These are phyloP conservation scores for Hyphopichia fennica DNA, from an alignment of 1,139 yeast species.

Conservation along the genomic window DNA sequence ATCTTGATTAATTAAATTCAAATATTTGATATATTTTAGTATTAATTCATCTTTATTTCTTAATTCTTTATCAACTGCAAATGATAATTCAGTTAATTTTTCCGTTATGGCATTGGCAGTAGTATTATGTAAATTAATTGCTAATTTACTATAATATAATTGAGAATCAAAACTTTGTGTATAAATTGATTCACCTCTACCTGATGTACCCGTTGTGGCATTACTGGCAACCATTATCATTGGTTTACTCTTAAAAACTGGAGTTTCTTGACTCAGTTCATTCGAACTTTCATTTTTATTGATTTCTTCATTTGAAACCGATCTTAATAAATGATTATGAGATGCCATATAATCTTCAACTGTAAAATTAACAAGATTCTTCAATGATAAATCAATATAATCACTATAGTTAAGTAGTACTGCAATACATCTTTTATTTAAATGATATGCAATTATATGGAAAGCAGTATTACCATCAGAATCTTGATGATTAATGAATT, in stretches of 20 bases:
- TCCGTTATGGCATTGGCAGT: conserved; percentile 40
- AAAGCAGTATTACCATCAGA: conserved; percentile 84
- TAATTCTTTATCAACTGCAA: conserved; percentile 41
- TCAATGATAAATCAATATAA: conserved; percentile 56
- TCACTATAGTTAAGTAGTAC: conserved; percentile 74
- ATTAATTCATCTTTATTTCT: conserved; percentile 38
- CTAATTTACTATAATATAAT: conserved; percentile 37
- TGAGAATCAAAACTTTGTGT: conserved; percentile 41
- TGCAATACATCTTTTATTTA: conserved; percentile 73
- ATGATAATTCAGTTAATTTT: conserved; percentile 41
- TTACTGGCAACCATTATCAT: conserved; percentile 2
- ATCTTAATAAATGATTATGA: conserved; percentile 29
- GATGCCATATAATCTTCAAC: conserved; percentile 68
- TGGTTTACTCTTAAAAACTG: background rate
- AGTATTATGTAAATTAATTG: conserved; percentile 35
- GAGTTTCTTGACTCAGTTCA: background rate
- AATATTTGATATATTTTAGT: conserved; percentile 27
- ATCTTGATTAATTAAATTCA: conserved; percentile 24
- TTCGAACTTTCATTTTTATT: background rate
- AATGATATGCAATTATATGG: conserved; percentile 75
- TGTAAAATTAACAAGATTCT: conserved; percentile 69
- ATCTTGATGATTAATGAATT: conserved; percentile 79
- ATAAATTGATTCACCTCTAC: background rate
- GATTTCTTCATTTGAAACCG: conserved; percentile 2
- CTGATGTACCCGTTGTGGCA: background rate